These are phyloP conservation scores for Colletotrichum sidae DNA, from an alignment of 2,329 filamentous ascomycete species.

Conservation along the genomic window DNA sequence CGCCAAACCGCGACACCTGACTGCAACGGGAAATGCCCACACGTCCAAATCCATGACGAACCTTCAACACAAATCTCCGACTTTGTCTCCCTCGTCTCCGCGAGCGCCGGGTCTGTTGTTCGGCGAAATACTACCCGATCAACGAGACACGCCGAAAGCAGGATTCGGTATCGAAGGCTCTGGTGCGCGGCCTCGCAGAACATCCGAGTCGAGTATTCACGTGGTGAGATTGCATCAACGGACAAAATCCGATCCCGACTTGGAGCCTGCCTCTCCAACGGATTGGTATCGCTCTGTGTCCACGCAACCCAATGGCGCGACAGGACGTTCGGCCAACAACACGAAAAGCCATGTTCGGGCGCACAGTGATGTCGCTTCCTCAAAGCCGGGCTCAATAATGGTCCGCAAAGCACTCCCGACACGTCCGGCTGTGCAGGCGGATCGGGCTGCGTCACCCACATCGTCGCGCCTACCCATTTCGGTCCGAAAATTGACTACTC, in stretches of 20 bases:
- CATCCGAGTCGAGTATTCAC: constrained; percentile 77
- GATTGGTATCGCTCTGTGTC: constrained; percentile 69
- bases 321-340: constrained; percentile 19
- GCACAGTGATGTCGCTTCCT: constrained; percentile 69
- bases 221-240: constrained; percentile 62
- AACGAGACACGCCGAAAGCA: constrained; percentile 61
- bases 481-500: constrained; percentile 51
- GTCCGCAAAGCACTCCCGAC: constrained; percentile 47
- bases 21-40: constrained; percentile 47
- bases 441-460: constrained; percentile 44
- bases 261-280: constrained; percentile 73
- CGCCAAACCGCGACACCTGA: constrained; percentile 58
- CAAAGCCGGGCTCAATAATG: constrained; percentile 46
- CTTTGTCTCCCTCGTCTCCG: constrained; percentile 45
- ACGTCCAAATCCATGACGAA: constrained; percentile 50
- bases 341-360: constrained; percentile 59
- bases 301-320: constrained; percentile 39
- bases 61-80: constrained; percentile 43
- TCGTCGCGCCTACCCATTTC: constrained; percentile 59
- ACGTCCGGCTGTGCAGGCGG: constrained; percentile 40
- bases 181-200: constrained; percentile 66
- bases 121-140: constrained; percentile 77
- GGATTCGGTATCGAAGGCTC: constrained; percentile 70
- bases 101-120: constrained; percentile 71
- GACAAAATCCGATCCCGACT: constrained; percentile 66